Conservation (phyloP, 768 basidiomycete species). For the Cystoderma amianthinum region DNA sequence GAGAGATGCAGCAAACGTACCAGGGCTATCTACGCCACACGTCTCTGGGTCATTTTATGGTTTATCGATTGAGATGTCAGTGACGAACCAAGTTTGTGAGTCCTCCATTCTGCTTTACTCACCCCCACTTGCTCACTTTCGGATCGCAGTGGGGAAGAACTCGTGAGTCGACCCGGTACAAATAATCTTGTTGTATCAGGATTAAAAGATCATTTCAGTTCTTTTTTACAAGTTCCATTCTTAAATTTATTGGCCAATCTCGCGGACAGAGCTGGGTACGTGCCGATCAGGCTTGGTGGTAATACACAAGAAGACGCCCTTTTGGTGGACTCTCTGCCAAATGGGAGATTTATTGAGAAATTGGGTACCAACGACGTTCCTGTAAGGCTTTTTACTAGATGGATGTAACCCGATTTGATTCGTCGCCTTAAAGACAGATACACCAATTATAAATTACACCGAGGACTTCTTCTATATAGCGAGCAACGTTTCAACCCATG, state of each 20-base stretch:
- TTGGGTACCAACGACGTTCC: too few relatives aligned
- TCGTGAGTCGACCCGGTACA: constrained; percentile 37
- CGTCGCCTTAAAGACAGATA: constrained; percentile 36
- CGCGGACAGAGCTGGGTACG: constrained; percentile 43
- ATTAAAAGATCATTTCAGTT: too few relatives aligned
- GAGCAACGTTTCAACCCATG: constrained; percentile 47
- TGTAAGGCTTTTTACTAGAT: too few relatives aligned
- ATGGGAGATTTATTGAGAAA: constrained; percentile 39
- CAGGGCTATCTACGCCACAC: constrained; percentile 30
- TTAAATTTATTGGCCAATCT: constrained; percentile 62
- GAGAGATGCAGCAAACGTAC: constrained; percentile 19
- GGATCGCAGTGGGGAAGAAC: constrained; percentile 42
- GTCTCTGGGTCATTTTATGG: constrained; percentile 55
- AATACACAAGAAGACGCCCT: constrained; percentile 56
- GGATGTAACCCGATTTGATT: constrained; percentile 1
- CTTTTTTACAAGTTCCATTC: constrained; percentile 41
- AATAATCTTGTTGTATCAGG: too few relatives aligned
- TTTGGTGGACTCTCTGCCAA: constrained; percentile 29
- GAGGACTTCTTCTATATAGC: constrained; percentile 63
- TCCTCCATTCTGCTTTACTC: too few relatives aligned
- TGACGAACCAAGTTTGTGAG: constrained; percentile 56
- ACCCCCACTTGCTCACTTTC: background rate
- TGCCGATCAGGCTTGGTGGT: constrained; percentile 57
- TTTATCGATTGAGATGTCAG: constrained; percentile 73
- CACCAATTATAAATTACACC: constrained; percentile 62